Conservation (phyloP, 2,329 filamentous ascomycete species). For the Claviceps monticola region DNA sequence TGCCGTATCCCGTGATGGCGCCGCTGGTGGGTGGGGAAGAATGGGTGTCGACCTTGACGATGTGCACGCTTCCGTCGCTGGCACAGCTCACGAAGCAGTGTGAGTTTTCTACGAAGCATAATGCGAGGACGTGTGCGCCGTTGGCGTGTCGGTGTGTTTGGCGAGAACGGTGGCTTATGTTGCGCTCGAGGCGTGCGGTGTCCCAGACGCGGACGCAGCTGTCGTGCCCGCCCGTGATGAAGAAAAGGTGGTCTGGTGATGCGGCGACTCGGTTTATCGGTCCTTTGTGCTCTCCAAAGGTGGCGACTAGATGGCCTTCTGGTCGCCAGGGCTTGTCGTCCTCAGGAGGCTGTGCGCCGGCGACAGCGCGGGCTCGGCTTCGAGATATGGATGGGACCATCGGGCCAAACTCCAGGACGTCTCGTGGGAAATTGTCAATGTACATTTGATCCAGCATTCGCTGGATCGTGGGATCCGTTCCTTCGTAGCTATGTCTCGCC, state of each 20-base stretch:
- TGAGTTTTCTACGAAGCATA: conserved; percentile 88
- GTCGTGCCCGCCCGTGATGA: conserved; percentile 86
- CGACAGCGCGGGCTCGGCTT: conserved; percentile 33
- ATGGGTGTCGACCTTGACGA: conserved; percentile 61
- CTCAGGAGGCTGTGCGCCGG: conserved; percentile 29
- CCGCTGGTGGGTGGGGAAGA: conserved; percentile 18
- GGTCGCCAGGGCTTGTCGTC: conserved; percentile 54
- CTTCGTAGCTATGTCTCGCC: conserved; percentile 66
- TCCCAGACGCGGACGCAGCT: conserved; percentile 91
- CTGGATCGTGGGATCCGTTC: conserved; percentile 57
- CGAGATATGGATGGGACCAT: conserved; percentile 56
- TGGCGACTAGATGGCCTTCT: conserved; percentile 69
- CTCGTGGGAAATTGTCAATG: conserved; percentile 52
- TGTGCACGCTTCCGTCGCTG: conserved; percentile 78
- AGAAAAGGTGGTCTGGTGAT: conserved; percentile 86
- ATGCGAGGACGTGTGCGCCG: conserved; percentile 59
- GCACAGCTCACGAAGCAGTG: conserved; percentile 88
- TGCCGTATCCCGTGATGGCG: conserved; percentile 57
- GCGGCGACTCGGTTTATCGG: conserved; percentile 70
- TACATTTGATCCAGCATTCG: conserved; percentile 77
- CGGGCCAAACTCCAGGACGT: conserved; percentile 62
- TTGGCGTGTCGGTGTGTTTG: conserved; percentile 68
- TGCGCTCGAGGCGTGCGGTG: conserved; percentile 74
- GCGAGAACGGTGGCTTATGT: conserved; percentile 74
- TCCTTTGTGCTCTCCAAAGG: conserved; percentile 75